These are phyloP conservation scores for Chytriomyces hyalinus DNA, from an alignment of 192 early-diverging fungal species.

Conservation along the genomic window DNA sequence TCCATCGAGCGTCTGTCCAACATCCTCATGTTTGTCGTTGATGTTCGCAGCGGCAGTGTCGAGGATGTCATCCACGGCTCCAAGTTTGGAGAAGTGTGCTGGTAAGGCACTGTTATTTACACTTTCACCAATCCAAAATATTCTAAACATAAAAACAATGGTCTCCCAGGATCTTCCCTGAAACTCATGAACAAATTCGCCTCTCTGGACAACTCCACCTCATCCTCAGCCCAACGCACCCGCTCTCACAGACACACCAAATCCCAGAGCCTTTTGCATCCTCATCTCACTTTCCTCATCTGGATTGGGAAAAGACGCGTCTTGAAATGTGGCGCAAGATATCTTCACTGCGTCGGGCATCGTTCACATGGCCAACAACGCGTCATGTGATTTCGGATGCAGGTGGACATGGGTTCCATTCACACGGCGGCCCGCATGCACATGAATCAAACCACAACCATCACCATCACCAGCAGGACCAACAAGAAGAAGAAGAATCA, in stretches of 20 bases:
- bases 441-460: too few species aligned
- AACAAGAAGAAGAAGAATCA: not conserved
- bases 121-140: not conserved
- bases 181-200: conserved; percentile 37
- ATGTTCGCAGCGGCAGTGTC: conserved; percentile 35
- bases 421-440: not conserved
- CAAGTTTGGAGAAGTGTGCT: conserved; percentile 45
- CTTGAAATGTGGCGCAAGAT: conserved; percentile 33
- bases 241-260: conserved; percentile 19
- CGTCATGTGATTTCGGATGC: not conserved
- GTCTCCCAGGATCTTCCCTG: conserved; percentile 33
- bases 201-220: conserved; percentile 42
- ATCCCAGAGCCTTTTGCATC: conserved; percentile 12
- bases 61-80: conserved; percentile 42
- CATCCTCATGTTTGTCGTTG: conserved; percentile 41
- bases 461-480: not conserved
- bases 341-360: conserved; percentile 33
- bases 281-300: conserved; percentile 11
- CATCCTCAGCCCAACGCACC: conserved; percentile 34
- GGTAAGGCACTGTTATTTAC: conserved; percentile 18
- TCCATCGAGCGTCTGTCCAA: conserved; percentile 29
- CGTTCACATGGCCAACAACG: conserved; percentile 39
- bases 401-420: not conserved
- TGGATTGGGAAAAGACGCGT: conserved; percentile 38
- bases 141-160: conserved; percentile 9